Evolutionary conservation across 148 eudicot species (phyloP), one percentile per base, ranked within the genome.

Genomic region (Bassia scoparia): DNA sequence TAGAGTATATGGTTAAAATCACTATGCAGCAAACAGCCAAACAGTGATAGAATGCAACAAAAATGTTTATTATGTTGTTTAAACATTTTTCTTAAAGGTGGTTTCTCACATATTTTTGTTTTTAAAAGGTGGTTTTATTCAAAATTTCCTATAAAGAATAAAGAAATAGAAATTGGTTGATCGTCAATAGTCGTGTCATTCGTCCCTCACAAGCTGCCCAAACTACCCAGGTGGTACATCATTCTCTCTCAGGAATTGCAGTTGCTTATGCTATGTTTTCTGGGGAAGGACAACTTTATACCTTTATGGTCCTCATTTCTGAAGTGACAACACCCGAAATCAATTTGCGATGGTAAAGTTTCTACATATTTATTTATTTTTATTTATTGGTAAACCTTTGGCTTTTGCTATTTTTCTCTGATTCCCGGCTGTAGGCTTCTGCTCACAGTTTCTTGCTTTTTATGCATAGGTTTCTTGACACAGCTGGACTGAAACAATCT

Each of bases 231-330:
- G 83, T 96, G 69, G 77, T 96, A 82, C 99, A 96, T 81, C 99
- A 96, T 83, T 87, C 97, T 77, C 87, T 96, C 69, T 86, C 99
- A 2, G 91, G 86, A 68, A 82, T 90, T 75, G 94, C 99, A 41
- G 97, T 96, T 70, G 91, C 96, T 66, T 96, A 96, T 78, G 82
- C 99, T 71, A 83, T 92, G 97, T 87, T 87, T 68, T 85, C 91
- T 61, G 96, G 97, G 74, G 99, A 96, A 86, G 99, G 97, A 55
- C 99, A 96, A 75, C 94, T 96, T 65, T 96, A 96, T 82, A 96
- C 99, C 18, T 96, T 85, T 78, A 96, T 96, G 99, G 92, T 92
- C 60, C 91, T 96, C 71, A 96, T 96, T 53, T 96, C 99, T 50
- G 99, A 96, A 80, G 85, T 92, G 79, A 96, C 99, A 53, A 96